Base-by-base conservation (phyloP, 257 asterid genomes). In the Solanum tacnaense region DNA sequence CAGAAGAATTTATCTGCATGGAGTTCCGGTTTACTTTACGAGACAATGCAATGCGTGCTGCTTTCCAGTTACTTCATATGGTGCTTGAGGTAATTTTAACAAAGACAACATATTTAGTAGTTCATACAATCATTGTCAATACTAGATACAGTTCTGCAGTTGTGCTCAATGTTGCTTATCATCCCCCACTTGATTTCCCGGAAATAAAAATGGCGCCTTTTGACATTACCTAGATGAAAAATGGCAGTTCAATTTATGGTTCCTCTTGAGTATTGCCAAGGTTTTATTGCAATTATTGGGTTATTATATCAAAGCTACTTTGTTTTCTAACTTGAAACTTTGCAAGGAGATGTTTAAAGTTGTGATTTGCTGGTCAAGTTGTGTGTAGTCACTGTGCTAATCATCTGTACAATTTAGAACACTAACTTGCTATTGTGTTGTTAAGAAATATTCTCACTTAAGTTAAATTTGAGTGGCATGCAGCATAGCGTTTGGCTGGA, bases 401-500 rank as follows among this genome's bases (percentile, higher is more conserved):
- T 88, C 81, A 52, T 86, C 87, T 78, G 84, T 44, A 44, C 39
- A 15, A n/a, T 6, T 85, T 20, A 58, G 79, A 60, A 84, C 81
- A 49, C 44, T 86, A 87, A 49, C 44, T 82, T 49, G 44, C 86
- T 82, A 49, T 82, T 82, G 71, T 27, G 27, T 27, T 72, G 70
- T 39, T 58, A 39, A 39, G 41, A 34, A n/a, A 65, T 68, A 20
- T 87, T 88, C 89, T 82, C 89, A 49, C 44, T 49, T 10, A 29
- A 82, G 68, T 58, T 68, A 62, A 29, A 78, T 87, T 88, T 87
- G 85, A 60, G 87, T 32, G 83, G 82, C 86, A 74, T 92, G 93
- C 99, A 97, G 99, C 98, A 95, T 92, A 97, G 98, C 87, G 98
- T 96, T 84, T 97, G 99, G 99, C 91, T 96, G 90, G 99, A 97